Evolutionary conservation across 1,284 basidiomycete genomes (phyloP).

Genomic region (Moesziomyces aphidis): DNA sequence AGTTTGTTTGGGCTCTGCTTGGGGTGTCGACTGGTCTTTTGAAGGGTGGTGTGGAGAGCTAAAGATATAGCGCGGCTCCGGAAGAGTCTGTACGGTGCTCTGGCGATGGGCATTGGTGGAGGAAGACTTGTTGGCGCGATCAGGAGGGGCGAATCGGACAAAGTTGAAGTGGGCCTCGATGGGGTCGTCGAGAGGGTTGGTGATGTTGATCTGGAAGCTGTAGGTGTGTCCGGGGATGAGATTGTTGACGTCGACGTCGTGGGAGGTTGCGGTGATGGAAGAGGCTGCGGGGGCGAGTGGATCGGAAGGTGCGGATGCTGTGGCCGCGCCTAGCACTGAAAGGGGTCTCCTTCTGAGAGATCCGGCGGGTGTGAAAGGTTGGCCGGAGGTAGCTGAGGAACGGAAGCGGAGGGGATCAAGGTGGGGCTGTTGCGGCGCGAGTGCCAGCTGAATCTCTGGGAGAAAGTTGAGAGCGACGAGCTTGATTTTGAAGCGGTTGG

Average conservation of each 20-base stretch:
- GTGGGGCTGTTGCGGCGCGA: slow-evolving; percentile 38
- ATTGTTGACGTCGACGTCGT: slow-evolving; percentile 35
- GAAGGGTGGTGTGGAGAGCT: not conserved
- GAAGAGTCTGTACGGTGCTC: slow-evolving; percentile 13
- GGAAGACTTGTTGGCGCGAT: not conserved
- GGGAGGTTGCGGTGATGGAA: slow-evolving; percentile 7
- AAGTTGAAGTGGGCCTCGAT: slow-evolving; percentile 50
- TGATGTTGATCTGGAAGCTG: slow-evolving; percentile 46
- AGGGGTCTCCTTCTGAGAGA: slow-evolving; percentile 26
- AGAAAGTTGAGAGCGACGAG: slow-evolving; percentile 93
- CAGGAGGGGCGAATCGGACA: slow-evolving; percentile 27
- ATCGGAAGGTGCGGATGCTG: slow-evolving; percentile 3
- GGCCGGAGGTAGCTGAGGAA: not conserved
- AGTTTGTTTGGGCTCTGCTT: not conserved
- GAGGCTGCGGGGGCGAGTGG: slow-evolving; percentile 1
- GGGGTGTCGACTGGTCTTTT: not conserved
- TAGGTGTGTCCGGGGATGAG: slow-evolving; percentile 49
- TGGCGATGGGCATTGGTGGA: not conserved
- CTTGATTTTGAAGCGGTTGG: slow-evolving; percentile 95
- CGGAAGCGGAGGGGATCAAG: slow-evolving; percentile 27
- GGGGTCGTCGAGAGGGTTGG: slow-evolving; percentile 61
- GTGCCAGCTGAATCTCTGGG: slow-evolving; percentile 77
- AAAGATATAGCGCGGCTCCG: slow-evolving; percentile 35
- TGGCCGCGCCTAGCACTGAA: slow-evolving; percentile 10
- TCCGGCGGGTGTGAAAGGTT: not conserved